These are phyloP conservation scores for Pseudotsuga menziesii DNA, from an alignment of 75 land plant genomes.

Conservation along the genomic window DNA sequence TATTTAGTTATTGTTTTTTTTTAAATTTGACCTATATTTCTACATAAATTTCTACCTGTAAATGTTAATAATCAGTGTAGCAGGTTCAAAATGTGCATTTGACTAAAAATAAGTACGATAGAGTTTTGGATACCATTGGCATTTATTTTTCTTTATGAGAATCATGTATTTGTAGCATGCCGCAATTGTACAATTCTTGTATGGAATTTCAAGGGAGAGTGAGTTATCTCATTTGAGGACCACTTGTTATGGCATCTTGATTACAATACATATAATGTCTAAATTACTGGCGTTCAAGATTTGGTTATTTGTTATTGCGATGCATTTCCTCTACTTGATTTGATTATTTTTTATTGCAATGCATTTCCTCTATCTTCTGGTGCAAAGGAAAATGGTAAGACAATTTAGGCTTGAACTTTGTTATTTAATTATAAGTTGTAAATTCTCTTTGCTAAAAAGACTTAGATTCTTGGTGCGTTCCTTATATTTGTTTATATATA, in stretches of 20 bases:
- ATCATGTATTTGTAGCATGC: slow-evolving; percentile 44
- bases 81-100: slow-evolving; percentile 44
- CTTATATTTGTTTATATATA: not conserved
- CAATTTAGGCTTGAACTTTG: not conserved
- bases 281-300: slow-evolving; percentile 41
- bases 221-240: slow-evolving; percentile 41
- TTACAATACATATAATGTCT: slow-evolving; percentile 42
- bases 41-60: too few relatives aligned
- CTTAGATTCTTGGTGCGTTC: not conserved
- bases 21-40: too few relatives aligned
- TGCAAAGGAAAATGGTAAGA: slow-evolving; percentile 18
- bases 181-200: slow-evolving; percentile 48
- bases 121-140: slow-evolving; percentile 57
- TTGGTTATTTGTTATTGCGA: too few relatives aligned
- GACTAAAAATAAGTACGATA: slow-evolving; percentile 44
- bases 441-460: not conserved
- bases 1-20: not conserved
- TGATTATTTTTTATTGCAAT: slow-evolving; percentile 39
- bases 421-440: not conserved
- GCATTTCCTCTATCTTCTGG: slow-evolving; percentile 20
- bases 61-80: not conserved
- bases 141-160: slow-evolving; percentile 48
- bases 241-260: slow-evolving; percentile 45
- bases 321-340: too few relatives aligned
- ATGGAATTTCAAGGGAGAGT: slow-evolving; percentile 50